Percentiles rank a stretch among this genome's conserved stretches.
These are phyloP conservation scores for Gossypium aridum DNA, from an alignment of 441 rosid genomes.

Conservation along the genomic window DNA sequence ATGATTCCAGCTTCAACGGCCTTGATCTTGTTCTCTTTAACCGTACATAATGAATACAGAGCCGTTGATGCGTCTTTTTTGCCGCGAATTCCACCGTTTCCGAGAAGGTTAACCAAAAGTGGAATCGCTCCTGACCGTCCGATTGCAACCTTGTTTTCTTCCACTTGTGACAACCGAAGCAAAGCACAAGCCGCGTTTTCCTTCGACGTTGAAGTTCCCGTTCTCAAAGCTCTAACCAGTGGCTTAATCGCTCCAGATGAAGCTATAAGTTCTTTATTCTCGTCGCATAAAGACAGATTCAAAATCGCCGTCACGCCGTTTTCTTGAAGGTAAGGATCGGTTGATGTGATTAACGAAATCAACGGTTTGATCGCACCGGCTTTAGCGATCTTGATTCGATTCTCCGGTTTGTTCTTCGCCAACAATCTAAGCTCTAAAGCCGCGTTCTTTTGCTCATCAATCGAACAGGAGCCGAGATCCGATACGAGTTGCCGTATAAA, in stretches of 20 bases:
- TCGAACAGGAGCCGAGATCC: conserved; percentile 59
- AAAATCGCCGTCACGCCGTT: conserved; percentile 80
- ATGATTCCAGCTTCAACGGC: conserved; percentile 72
- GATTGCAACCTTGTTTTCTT: conserved; percentile 64
- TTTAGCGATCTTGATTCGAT: conserved; percentile 73
- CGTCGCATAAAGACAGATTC: conserved; percentile 89
- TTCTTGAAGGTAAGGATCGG: conserved; percentile 81
- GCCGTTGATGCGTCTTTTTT: conserved; percentile 92
- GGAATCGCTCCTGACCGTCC: conserved; percentile 95
- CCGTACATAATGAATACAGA: conserved; percentile 68
- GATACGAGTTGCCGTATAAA: conserved; percentile 60
- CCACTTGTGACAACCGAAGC: conserved; percentile 70
- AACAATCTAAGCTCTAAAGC: conserved; percentile 91
- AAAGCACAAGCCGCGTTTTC: conserved; percentile 93
- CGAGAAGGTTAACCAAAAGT: conserved; percentile 54
- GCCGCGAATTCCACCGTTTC: conserved; percentile 67
- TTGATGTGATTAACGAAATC: conserved; percentile 47
- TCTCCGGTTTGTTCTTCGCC: conserved; percentile 79
- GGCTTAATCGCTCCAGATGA: conserved; percentile 82
- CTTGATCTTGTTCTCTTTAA: conserved; percentile 68
- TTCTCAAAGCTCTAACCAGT: conserved; percentile 55
- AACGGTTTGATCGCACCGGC: conserved; percentile 81
- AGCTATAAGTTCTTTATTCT: conserved; percentile 68
- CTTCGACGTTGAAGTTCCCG: conserved; percentile 73
- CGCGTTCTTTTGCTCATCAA: conserved; percentile 85